Percentiles rank a stretch among this genome's conserved stretches.
Evolutionary conservation across 352 stramenopile species (phyloP).

Genomic region (Lagenidium sp.): DNA sequence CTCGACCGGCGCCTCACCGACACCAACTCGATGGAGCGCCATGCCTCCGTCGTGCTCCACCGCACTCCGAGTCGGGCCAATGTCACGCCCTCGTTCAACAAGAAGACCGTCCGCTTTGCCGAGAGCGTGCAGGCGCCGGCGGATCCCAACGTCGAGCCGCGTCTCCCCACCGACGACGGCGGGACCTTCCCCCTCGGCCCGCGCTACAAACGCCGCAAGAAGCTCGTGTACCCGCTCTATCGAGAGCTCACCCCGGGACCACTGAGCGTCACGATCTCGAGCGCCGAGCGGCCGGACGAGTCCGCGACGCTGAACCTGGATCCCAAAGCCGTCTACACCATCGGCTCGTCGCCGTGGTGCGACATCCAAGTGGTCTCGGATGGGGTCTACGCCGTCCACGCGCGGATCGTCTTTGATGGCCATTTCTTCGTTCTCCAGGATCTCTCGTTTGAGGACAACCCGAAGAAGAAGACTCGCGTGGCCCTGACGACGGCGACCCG

Average conservation of each 20-base stretch:
- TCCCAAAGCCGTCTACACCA: constrained; percentile 27
- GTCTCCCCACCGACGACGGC: constrained; percentile 21
- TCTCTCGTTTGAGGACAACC: constrained; percentile 57
- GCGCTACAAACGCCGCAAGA: constrained; percentile 36
- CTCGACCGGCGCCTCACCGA: constrained; percentile 13
- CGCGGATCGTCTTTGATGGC: constrained; percentile 53
- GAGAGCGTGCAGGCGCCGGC: constrained; percentile 10
- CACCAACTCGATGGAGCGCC: constrained; percentile 4
- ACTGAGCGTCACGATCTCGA: constrained; percentile 9
- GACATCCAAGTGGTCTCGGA: constrained; percentile 38
- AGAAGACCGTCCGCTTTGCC: constrained; percentile 14
- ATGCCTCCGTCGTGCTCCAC: constrained; percentile 1
- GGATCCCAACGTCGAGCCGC: constrained; percentile 4
- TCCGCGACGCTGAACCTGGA: constrained; percentile 7
- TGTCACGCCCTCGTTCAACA: too few relatives aligned
- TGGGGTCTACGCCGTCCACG: constrained; percentile 41
- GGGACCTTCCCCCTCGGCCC: constrained; percentile 19
- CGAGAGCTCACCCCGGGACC: constrained; percentile 1
- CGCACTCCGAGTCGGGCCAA: constrained; percentile 3
- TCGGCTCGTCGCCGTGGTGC: constrained; percentile 44
- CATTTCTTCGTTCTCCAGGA: constrained; percentile 63
- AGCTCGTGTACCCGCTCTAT: constrained; percentile 8
- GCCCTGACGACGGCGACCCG: constrained; percentile 31
- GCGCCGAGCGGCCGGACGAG: constrained; percentile 10
- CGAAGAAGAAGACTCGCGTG: constrained; percentile 39